Evolutionary conservation across 1,284 basidiomycete species (phyloP).

Genomic region (Ceratobasidium sp.): DNA sequence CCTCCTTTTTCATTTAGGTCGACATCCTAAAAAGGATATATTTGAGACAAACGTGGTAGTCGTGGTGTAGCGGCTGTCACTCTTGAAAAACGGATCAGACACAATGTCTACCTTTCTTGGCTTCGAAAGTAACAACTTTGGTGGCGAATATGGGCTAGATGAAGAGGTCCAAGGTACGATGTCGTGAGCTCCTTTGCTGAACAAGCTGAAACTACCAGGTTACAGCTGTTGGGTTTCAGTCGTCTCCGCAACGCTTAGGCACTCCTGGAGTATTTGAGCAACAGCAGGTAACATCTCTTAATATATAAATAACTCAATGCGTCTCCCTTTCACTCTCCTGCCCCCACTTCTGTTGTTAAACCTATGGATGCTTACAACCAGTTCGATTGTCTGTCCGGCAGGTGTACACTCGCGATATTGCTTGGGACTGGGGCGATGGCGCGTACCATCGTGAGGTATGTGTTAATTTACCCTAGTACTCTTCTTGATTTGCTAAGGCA

Average conservation of each 20-base stretch:
- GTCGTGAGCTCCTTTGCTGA: background rate
- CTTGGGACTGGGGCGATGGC: background rate
- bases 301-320: no score
- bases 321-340: no score
- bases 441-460: background rate
- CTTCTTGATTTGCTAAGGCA: background rate
- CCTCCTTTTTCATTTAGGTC: background rate
- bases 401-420: background rate
- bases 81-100: background rate
- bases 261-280: slow-evolving; percentile 5
- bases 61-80: background rate
- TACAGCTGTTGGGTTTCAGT: background rate
- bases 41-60: background rate
- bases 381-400: background rate
- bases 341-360: background rate
- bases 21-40: background rate
- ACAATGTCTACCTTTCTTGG: background rate
- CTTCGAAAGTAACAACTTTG: background rate
- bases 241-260: background rate
- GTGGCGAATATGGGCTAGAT: no score
- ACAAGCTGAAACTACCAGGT: background rate
- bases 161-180: background rate
- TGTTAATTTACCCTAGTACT: background rate
- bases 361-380: background rate
- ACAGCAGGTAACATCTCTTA: background rate